These are phyloP conservation scores for Wallacemonas rigidus DNA, from an alignment of 208 protist genomes.

Conservation along the genomic window DNA sequence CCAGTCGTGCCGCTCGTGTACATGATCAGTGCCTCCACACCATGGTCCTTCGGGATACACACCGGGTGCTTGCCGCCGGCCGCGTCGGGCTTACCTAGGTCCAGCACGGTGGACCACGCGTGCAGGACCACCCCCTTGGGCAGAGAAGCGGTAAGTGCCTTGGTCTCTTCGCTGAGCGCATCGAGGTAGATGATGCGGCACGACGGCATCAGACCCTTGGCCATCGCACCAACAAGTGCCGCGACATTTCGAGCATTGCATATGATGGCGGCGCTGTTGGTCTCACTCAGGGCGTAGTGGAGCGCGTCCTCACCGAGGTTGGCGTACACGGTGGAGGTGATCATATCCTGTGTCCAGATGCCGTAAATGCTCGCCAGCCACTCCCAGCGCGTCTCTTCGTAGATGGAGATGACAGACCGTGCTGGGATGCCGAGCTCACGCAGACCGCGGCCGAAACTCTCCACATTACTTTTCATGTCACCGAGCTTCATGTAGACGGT, in stretches of 20 bases:
- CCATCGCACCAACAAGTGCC: conserved; percentile 44
- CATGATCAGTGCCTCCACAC: conserved; percentile 57
- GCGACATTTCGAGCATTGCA: conserved; percentile 70
- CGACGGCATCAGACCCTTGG: conserved; percentile 37
- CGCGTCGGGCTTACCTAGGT: conserved; percentile 23
- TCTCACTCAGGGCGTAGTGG: conserved; percentile 64
- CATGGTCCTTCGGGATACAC: conserved; percentile 24
- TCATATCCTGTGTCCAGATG: conserved; percentile 63
- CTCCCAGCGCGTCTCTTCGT: conserved; percentile 84
- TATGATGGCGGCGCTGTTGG: conserved; percentile 58
- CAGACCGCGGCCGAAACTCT: conserved; percentile 56
- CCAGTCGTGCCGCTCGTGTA: conserved; percentile 93
- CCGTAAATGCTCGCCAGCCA: conserved; percentile 78
- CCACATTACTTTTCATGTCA: conserved; percentile 42
- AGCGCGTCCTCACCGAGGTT: conserved; percentile 85
- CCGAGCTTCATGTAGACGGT: conserved; percentile 33
- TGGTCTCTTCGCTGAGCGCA: conserved; percentile 28
- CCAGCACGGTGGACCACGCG: conserved; percentile 60
- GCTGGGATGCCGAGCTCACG: conserved; percentile 42
- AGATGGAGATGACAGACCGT: conserved; percentile 62
- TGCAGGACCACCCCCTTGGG: conserved; percentile 29
- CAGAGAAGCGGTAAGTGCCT: background rate
- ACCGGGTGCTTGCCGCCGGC: conserved; percentile 12
- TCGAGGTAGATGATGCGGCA: conserved; percentile 67
- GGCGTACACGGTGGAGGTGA: conserved; percentile 80